Conservation (phyloP, 2,329 filamentous ascomycete genomes). For the Phoma sp. region DNA sequence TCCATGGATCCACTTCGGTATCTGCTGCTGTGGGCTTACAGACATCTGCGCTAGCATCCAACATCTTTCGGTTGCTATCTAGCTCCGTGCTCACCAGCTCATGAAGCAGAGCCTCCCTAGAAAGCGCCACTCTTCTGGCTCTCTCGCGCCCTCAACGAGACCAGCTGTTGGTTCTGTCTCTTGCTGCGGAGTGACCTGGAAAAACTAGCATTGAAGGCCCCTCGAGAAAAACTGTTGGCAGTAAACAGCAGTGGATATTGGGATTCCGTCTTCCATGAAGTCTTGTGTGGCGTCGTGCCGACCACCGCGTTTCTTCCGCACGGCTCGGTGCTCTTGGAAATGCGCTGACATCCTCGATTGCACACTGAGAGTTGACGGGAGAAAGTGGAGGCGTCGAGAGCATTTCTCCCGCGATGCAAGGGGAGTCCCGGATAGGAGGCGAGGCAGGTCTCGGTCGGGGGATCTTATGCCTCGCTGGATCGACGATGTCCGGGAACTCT, state of each 20-base stretch:
- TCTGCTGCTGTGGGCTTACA: neutral
- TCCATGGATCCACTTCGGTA: neutral
- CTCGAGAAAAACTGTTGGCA: no score
- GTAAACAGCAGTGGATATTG: no score
- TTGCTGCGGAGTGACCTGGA: no score
- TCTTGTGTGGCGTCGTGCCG: no score
- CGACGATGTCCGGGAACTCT: neutral
- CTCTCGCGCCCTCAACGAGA: neutral
- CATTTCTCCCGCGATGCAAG: neutral
- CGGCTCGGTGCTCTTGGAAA: no score
- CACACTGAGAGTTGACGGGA: no score
- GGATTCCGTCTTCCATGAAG: no score
- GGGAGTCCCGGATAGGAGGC: neutral
- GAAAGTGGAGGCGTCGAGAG: no score
- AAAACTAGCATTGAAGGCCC: no score
- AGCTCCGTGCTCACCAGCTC: neutral
- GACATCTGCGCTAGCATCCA: neutral
- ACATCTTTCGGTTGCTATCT: neutral
- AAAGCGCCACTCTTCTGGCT: neutral
- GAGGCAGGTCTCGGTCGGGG: neutral
- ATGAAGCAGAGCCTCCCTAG: neutral
- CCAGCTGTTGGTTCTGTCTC: no score
- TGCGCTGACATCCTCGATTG: no score
- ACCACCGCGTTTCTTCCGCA: no score
- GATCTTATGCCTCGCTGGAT: neutral